Percentiles rank a stretch among this genome's conserved stretches.
phyloP scores from a whole-genome alignment of 164 flowering plant genomes.

The Kalanchoe fedtschenkoi region DNA sequence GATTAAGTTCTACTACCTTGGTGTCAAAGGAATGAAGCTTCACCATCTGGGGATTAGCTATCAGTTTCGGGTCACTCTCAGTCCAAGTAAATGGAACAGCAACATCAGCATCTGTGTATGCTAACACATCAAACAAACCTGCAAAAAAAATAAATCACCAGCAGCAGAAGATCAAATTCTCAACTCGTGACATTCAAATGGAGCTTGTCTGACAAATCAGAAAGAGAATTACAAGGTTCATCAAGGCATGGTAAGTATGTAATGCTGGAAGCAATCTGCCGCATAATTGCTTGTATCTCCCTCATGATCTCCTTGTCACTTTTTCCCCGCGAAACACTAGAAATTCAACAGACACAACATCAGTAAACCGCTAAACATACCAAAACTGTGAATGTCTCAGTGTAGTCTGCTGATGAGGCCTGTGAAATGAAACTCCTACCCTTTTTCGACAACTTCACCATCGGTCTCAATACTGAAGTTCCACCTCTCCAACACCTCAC shows the following conservation, averaged over 20 bases:
- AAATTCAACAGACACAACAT: slow-evolving; percentile 2
- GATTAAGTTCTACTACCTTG: slow-evolving; percentile 49
- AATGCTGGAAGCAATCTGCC: slow-evolving; percentile 88
- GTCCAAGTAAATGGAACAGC: slow-evolving; percentile 90
- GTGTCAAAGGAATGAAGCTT: slow-evolving; percentile 94
- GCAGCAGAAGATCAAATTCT: not conserved
- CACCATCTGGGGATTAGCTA: slow-evolving; percentile 91
- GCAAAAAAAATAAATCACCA: not conserved
- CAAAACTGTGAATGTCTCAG: no score
- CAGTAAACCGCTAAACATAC: no score
- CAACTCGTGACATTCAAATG: not conserved
- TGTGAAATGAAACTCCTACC: slow-evolving; percentile 32
- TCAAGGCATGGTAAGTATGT: slow-evolving; percentile 95
- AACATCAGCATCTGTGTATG: slow-evolving; percentile 82
- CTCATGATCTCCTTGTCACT: slow-evolving; percentile 98
- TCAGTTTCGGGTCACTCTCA: slow-evolving; percentile 93
- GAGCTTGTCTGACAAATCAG: not conserved
- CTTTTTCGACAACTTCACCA: slow-evolving; percentile 69
- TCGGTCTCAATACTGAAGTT: slow-evolving; percentile 88
- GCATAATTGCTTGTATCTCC: slow-evolving; percentile 95
- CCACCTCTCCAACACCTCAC: slow-evolving; percentile 93
- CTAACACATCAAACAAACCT: slow-evolving; percentile 97
- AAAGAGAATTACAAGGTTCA: slow-evolving; percentile 50
- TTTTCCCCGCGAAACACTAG: slow-evolving; percentile 85
- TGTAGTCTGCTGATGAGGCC: no score